Conservation (phyloP, 306 rosid species). For the barrel medic (Medicago truncatula) region DNA sequence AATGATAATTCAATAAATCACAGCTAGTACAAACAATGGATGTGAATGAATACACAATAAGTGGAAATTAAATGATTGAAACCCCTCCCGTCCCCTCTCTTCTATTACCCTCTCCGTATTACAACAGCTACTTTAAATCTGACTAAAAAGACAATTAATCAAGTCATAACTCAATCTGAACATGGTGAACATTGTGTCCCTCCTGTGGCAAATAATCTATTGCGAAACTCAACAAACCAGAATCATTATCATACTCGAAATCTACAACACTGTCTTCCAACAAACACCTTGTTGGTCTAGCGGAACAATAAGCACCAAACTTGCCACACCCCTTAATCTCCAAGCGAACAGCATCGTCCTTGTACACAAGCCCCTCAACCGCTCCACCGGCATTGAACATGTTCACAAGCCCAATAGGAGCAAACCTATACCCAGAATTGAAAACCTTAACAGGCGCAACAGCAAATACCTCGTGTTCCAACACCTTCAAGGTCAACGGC, state of each 20-base stretch:
- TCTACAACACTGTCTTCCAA: conserved; percentile 52
- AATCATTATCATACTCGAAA: conserved; percentile 54
- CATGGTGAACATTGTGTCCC: conserved; percentile 52
- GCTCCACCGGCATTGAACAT: conserved; percentile 95
- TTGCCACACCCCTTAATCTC: conserved; percentile 83
- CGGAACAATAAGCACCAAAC: conserved; percentile 77
- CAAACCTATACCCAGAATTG: conserved; percentile 57
- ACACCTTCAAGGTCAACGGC: conserved; percentile 76
- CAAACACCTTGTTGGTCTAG: conserved; percentile 63
- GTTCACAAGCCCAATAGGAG: conserved; percentile 74
- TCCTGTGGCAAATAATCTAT: conserved; percentile 68
- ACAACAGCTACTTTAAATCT: background rate
- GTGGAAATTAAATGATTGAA: background rate
- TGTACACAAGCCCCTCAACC: conserved; percentile 64
- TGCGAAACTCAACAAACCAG: conserved; percentile 61
- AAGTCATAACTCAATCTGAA: conserved; percentile 65
- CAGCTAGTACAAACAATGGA: conserved; percentile 1
- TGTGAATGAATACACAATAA: background rate
- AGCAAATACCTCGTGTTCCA: conserved; percentile 74
- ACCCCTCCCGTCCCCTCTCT: background rate
- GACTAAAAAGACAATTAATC: background rate
- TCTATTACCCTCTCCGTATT: background rate
- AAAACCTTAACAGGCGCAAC: conserved; percentile 73
- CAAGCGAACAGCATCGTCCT: conserved; percentile 53
- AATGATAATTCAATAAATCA: conserved; percentile 3